Evolutionary conservation across 169 alveolate genomes (phyloP), one percentile per base, ranked within the genome.

Genomic region (Plasmodium coatneyi): DNA sequence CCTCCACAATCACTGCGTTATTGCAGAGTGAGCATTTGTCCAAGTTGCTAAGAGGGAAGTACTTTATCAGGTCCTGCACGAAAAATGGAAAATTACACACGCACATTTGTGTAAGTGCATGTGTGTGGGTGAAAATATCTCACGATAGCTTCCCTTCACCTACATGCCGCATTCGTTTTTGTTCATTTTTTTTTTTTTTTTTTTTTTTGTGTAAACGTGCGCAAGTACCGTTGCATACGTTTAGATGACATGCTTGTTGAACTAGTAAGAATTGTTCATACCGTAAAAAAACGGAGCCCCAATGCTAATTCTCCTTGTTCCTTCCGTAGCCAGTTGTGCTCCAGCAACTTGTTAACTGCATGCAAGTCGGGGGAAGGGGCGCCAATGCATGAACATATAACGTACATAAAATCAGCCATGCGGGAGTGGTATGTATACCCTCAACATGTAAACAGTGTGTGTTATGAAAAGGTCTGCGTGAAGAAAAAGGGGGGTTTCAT

Each of bases 1-100:
- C 93, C 89, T 87, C 89, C 28, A 87, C 93, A 78, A 87, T 87
- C 70, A 87, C 70, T 78, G 86, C 87, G 39, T 76, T 87, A 30
- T 78, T 87, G 52, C 93, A 87, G 22, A 87, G 71, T 2, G 93
- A 87, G 25, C 93, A 87, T 36, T 87, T 87, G 36, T 87, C 93
- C 71, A 87, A 78, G 5, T 78, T 87, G 22, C 32, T 60, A n/a
- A 87, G 81, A 12, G 93, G 76, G 36, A 87, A 87, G 56, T 39
- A 87, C 54, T 79, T 87, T 76, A 87, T 87, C 71, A 87, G 66
- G 28, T 87, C 93, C 93, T 87, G 34, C 49, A 87, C 41, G 81
- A 60, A 56, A 84, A 43, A 16, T 25, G 49, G 10, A 41, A 82
- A 36, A 34, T 12, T 83, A 60, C 74, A 41, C 72, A 22, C 14